Evolutionary conservation across 2,329 filamentous ascomycete genomes (phyloP), one percentile per base, ranked within the genome.

Genomic region (Epichloe glyceriae): DNA sequence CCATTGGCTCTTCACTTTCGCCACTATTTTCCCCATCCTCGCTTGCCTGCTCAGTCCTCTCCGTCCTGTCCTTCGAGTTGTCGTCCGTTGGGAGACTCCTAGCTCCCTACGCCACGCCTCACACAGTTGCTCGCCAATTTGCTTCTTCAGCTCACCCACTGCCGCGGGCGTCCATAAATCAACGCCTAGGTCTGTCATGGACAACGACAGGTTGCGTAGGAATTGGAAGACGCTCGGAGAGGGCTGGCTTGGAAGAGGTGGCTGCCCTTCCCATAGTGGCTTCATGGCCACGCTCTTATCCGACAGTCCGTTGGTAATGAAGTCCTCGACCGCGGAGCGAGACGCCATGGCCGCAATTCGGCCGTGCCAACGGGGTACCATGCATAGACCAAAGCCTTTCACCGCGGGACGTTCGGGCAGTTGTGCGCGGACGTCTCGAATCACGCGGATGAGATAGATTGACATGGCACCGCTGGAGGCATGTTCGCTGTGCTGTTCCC

Each of bases 131-230:
- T 67, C 64, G 5, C 70, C 64, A 5, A 88, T 61, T 44, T 71
- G 63, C n/a, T 60, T 62, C 66, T 88, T 93, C 55, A 95, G 60
- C 0, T 71, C 70, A 0, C 59, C 58, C 1, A 90, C 77, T 0
- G 86, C 85, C 2, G 73, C 72, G 2, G 79, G 75, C 49, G 83
- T 89, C 90, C 90, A 97, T 3, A 96, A 66, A 63, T 96, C 91
- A 44, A 78, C 72, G 0, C 90, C 90, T 3, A 77, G 71, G 12
- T 74, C 70, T 3, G 76, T 76, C 88, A 96, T 94, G 5, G 75
- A 71, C 45, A 70, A 68, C 4, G 79, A 78, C 30, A 95, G 62
- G 43, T 73, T 73, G 22, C 80, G 79, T 46, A 96, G 61, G 50
- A 94, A 82, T 53, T 76, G 78, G 61, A 95, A 95, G 0, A 81